Evolutionary conservation across 352 stramenopile species (phyloP), one percentile per base, ranked within the genome.

Genomic region (Pythium aphanidermatum): DNA sequence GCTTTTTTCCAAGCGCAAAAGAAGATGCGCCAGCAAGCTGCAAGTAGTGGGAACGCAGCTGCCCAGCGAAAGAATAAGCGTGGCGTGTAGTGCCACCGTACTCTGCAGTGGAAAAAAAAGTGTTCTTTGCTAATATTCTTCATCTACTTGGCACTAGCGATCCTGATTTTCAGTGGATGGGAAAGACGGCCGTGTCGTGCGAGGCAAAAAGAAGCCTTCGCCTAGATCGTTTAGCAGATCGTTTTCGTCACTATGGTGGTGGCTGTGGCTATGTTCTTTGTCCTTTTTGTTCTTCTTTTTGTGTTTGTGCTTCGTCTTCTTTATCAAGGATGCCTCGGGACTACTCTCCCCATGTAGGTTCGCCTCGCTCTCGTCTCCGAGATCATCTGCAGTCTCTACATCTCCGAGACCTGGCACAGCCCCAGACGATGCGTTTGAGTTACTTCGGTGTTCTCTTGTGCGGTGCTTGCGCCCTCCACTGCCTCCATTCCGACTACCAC

Each of bases 1-100:
- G 87, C 91, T 3, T 97, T 97, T 47, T 97, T 97, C 65, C 84
- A 95, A 58, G 83, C 79, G 6, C 76, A 92, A 37, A 88, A 89
- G 63, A 89, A 87, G 49, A 89, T 92, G 79, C 63, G 79, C 4
- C 74, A 89, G 40, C 65, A 73, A 5, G 57, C 57, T 1, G 38
- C 29, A 9, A 30, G 29, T 14, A 36, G 32, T 12, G 49, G 37
- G 7, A 39, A 20, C 0, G 8, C 36, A 0, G 25, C 39, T 4
- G 45, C 44, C 0, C 55, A 60, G 25, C 60, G 60, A 28, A 70
- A 70, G 43, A 55, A 34, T 28, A 64, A 68, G 42, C 58, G 58
- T 28, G 55, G 48, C 27, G 52, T 66, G 39, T 74, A 61, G 48
- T n/a, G n/a, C n/a, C n/a, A n/a, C n/a, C n/a, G n/a, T n/a, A n/a